Evolutionary conservation across 768 basidiomycete species (phyloP), one percentile per base, ranked within the genome.

Genomic region (Dacryopinax spathularia): DNA sequence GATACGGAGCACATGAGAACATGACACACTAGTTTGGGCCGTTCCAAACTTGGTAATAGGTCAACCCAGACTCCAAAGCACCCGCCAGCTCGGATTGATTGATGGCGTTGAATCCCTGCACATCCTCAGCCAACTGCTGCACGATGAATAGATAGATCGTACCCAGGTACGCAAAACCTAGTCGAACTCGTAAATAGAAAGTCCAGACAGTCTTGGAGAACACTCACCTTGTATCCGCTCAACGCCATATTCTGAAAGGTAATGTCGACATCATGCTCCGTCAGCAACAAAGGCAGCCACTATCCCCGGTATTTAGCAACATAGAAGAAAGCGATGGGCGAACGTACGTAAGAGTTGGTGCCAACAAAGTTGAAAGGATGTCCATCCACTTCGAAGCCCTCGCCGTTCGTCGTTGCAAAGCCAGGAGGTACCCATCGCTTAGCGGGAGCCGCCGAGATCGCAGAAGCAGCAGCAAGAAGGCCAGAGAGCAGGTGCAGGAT

Each of bases 311-410:
- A 16, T 22, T 18, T 15, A 60, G 3, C 16, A 33, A 20, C 34
- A 34, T 10, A 37, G 33, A 20, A 36, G 1, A 15, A 9, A 31
- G 13, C 15, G 29, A 35, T n/a, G 2, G 33, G 31, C 2, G 37
- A 20, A 70, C 77, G 35, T 68, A 79, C 81, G 62, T 81, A 83
- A 16, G 81, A 80, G 64, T 83, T 82, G 1, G 81, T 77, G 9
- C 81, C 82, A 34, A 82, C 80, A 67, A 81, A 82, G 6, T 74
- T 79, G 61, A 82, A 82, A 5, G 79, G 78, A 64, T 79, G 78
- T 7, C 81, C 81, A 67, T 84, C 77, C 18, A 84, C 71, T 43
- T 72, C 67, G 68, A 81, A 80, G 9, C 74, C 65, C 6, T 69
- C 70, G 60, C 77, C 75, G n/a, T 74, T 72, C 4, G 78, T 80